Conservation (phyloP, 2,329 filamentous ascomycete genomes). For the Phoma sp. region DNA sequence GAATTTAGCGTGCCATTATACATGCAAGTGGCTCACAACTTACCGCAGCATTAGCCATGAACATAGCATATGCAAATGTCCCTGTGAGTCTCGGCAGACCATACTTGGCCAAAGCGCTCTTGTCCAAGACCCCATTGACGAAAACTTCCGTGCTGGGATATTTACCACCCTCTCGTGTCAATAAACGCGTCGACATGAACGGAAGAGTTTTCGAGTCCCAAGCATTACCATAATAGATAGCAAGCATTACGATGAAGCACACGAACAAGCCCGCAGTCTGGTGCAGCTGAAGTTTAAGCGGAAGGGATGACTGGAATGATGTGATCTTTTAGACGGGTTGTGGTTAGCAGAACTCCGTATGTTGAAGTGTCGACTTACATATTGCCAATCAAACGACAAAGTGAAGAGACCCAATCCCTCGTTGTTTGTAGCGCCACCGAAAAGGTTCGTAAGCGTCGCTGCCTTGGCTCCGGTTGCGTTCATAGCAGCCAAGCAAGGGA, state of each 20-base stretch:
- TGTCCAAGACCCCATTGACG: slow-evolving; percentile 19
- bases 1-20: neutral
- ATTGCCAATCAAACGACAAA: slow-evolving; percentile 26
- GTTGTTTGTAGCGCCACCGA: slow-evolving; percentile 23
- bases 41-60: slow-evolving; percentile 26
- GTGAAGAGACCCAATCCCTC: slow-evolving; percentile 20
- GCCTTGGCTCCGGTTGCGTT: slow-evolving; percentile 21
- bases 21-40: neutral
- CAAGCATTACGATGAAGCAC: slow-evolving; percentile 21
- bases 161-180: slow-evolving; percentile 14
- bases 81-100: slow-evolving; percentile 20
- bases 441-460: slow-evolving; percentile 21
- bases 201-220: slow-evolving; percentile 20
- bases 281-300: slow-evolving; percentile 22
- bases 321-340: slow-evolving; percentile 10
- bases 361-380: slow-evolving; percentile 2
- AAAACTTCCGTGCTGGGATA: slow-evolving; percentile 22
- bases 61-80: slow-evolving; percentile 24
- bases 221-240: slow-evolving; percentile 23
- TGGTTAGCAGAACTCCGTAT: neutral
- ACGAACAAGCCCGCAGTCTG: slow-evolving; percentile 17
- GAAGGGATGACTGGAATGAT: slow-evolving; percentile 24
- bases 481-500: slow-evolving; percentile 24
- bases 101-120: slow-evolving; percentile 19
- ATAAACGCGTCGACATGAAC: slow-evolving; percentile 25